These are phyloP conservation scores for Solanum appendiculatum DNA, from an alignment of 257 asterid genomes.

Conservation along the genomic window DNA sequence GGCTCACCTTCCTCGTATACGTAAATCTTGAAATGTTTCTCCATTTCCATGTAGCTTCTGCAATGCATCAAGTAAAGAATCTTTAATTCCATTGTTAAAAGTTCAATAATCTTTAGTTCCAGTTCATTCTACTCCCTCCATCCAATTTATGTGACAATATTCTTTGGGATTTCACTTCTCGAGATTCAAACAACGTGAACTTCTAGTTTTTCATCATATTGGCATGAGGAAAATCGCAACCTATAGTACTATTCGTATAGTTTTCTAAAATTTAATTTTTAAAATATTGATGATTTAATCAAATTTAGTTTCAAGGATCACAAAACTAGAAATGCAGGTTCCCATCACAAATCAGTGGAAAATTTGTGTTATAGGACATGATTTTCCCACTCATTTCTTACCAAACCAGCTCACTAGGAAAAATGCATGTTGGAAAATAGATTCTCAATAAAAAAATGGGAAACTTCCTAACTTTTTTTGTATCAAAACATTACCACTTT, in stretches of 20 bases:
- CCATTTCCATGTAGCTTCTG: constrained; percentile 69
- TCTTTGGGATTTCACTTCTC: background rate
- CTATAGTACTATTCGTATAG: background rate
- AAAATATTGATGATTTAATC: background rate
- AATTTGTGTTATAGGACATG: background rate
- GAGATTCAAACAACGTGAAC: background rate
- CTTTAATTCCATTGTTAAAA: background rate
- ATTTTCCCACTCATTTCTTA: background rate
- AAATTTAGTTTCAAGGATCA: background rate
- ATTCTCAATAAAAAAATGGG: background rate
- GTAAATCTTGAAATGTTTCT: constrained; percentile 38
- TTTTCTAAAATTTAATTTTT: background rate
- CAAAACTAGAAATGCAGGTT: background rate
- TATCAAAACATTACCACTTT: too few species aligned
- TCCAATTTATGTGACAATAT: background rate
- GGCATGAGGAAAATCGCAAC: background rate
- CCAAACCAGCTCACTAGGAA: background rate
- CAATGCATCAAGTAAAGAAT: background rate
- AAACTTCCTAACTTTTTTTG: too few species aligned
- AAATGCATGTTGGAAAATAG: accelerated
- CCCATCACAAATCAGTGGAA: background rate
- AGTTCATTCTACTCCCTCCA: background rate
- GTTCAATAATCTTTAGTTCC: background rate
- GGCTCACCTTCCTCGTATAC: constrained; percentile 58
- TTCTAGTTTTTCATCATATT: background rate